Evolutionary conservation across 2,329 filamentous ascomycete species (phyloP), one percentile per base, ranked within the genome.

Genomic region (Drechslerella coelobrocha): DNA sequence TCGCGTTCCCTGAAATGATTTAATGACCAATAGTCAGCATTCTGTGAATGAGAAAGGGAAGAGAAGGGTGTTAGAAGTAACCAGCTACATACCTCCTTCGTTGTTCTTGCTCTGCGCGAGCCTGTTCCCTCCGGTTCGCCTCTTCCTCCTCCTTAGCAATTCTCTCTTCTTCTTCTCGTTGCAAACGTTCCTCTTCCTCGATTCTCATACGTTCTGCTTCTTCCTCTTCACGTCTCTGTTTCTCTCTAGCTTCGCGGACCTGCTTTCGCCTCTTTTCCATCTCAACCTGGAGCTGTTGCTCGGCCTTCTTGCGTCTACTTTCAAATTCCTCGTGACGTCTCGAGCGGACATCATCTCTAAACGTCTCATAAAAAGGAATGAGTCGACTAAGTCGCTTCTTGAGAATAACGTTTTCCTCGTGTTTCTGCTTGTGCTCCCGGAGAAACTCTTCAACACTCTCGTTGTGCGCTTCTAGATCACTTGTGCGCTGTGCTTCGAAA

Each of bases 241-340:
- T 87, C 61, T 90, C 85, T 79, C 89, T 88, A 75, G 87, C 86
- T 78, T 97, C 93, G 76, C 90, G 88, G 77, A 90, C 87, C 79
- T 97, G 92, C 84, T 91, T 93, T 81, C 92, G 88, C 77, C 94
- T 90, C 74, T 87, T 85, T 39, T 88, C 86, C 80, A 97, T 96
- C 82, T 95, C 91, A 80, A 89, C 89, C 83, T 97, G 90, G 66
- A 97, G 85, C 78, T 99, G 94, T 74, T 89, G 88, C 83, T 97
- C 92, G 29, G 94, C 94, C 77, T 91, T 88, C 79, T 89, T 92
- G 78, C 90, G 90, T 74, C 92, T 90, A 83, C 90, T 93, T 84
- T 97, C 94, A 75, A 97, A 99, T 80, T 97, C 92, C 76, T 96
- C 90, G 78, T 91, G 91, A 76, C 93, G 90, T 78, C 91, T 89